Base-by-base conservation (phyloP, 305 asterid species). In the Solanum hybrid region DNA sequence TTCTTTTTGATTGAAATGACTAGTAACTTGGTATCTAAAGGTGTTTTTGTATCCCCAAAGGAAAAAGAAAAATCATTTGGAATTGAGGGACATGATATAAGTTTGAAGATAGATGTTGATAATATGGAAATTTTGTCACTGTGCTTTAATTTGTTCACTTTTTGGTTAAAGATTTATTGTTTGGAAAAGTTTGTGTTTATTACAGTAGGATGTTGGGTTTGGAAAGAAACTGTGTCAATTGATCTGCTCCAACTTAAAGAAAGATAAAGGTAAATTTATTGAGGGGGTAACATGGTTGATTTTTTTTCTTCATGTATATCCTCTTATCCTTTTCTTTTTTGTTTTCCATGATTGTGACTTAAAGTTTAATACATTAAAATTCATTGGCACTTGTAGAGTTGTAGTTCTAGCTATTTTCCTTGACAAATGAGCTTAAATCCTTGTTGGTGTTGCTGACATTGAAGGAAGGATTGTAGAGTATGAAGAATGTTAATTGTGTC, bases 401-500 rank as follows among this genome's bases (percentile, higher is more conserved):
- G 24, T 75, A 31, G 38, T 32, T 65, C 51, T 57, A 75, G 70
- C 31, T 13, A 10, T 32, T 37, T 65, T 7, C 82, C 37, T 77
- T 41, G 34, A 73, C 77, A 24, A 31, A n/a, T 77, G 84, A 61
- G 89, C 72, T 81, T 92, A 73, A 90, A 87, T 90, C 29, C 61
- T 91, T 90, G 88, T 9, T 41, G 83, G 88, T 76, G 87, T 57
- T 87, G 88, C 38, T 92, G 90, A 68, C 87, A 90, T 82, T 92
- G 82, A 90, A 93, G 93, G 89, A 72, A 86, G 65, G 51, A 26
- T 26, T 92, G 93, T 89, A 86, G 83, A 33, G 86, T 88, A 93
- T 95, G 98, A 92, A 90, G 92, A 93, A 94, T 95, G 94, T 93
- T 89, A 92, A 89, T 85, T 87, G 83, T 87, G 70, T 93, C 85